Evolutionary conservation across 164 flowering plant species (phyloP), one percentile per base, ranked within the genome.

Genomic region (Cinnamomum micranthum): DNA sequence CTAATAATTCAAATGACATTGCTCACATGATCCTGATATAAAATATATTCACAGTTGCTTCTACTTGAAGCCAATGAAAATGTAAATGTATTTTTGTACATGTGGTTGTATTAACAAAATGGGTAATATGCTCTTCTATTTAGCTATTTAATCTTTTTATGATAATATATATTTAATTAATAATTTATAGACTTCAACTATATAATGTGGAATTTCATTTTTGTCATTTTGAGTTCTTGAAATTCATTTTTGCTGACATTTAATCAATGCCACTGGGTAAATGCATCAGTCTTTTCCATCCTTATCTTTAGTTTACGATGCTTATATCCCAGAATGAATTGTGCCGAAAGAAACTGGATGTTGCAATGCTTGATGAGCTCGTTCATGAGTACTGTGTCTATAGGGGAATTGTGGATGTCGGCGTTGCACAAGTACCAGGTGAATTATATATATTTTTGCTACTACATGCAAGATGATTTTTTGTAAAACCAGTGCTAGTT

Each of bases 341-440:
- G 69, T 91, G 98, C 84, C 91, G 97, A 73, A 92, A 88, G 88
- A 86, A 78, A 75, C 77, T 96, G 84, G 90, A 96, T 87, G 82
- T 84, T 52, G 69, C 91, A 23, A 27, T 87, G 80, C 91, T 94
- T 79, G 99, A 96, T 83, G 93, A 90, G 80, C 97, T 96, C 81
- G 94, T 96, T 73, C 94, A 79, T 52, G 99, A 96, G 77, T 96
- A 92, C 75, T 94, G 99, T 81, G 81, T 96, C 76, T 96, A 96
- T 67, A 89, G 97, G 84, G 99, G 98, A 58, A 90, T 96, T 50
- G 94, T 96, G 76, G 93, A 94, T 74, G 80, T 88, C 77, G 80
- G 80, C 50, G 35, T 77, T 69, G 52, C 81, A 63, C 72, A 81
- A 51, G 55, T 78, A 59, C 65, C 84, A 81, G 86, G 86, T 88